These are phyloP conservation scores for Cucumis cinereus DNA, from an alignment of 306 rosid genomes.

Conservation along the genomic window DNA sequence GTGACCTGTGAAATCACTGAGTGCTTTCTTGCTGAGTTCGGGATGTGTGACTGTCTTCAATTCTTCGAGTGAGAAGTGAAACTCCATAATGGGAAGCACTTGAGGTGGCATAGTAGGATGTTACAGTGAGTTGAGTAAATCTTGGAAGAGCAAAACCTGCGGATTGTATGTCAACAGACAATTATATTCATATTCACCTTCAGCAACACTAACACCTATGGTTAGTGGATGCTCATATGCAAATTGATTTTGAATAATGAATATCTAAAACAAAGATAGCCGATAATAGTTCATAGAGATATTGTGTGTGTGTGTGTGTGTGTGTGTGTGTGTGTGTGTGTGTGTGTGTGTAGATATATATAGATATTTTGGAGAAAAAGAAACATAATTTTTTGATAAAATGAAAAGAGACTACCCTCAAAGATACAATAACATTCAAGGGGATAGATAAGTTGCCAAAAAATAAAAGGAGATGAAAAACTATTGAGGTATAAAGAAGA, in stretches of 20 bases:
- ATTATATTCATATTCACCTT: background rate
- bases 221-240: background rate
- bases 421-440: too few species aligned
- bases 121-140: conserved; percentile 67
- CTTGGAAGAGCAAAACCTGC: conserved; percentile 74
- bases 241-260: background rate
- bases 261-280: background rate
- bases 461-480: too few species aligned
- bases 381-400: too few species aligned
- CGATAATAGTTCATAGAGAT: too few species aligned
- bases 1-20: conserved; percentile 27
- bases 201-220: background rate
- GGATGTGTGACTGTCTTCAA: conserved; percentile 53
- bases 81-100: conserved; percentile 92
- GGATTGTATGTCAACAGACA: background rate
- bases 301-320: too few species aligned
- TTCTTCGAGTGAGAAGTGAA: conserved; percentile 78
- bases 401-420: too few species aligned
- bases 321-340: too few species aligned
- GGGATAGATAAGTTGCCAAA: too few species aligned
- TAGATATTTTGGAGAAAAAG: too few species aligned
- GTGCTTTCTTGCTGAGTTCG: conserved; percentile 28
- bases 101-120: conserved; percentile 79
- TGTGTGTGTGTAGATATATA: too few species aligned
- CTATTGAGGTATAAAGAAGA: too few species aligned